These are phyloP conservation scores for Mycena vitilis DNA, from an alignment of 768 basidiomycete species.

Conservation along the genomic window DNA sequence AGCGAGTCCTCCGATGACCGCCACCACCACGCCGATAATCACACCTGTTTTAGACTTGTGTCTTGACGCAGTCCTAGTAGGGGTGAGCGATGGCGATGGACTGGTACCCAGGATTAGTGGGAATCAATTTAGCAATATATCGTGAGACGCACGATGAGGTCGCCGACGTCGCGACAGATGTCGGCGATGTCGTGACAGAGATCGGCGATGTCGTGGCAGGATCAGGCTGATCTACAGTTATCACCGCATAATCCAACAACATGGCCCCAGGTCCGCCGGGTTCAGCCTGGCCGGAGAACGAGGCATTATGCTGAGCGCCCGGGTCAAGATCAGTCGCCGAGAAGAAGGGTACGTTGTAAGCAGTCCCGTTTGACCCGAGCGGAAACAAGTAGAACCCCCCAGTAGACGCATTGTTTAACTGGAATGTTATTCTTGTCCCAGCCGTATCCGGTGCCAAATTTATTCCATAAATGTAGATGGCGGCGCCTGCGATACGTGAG, in stretches of 20 bases:
- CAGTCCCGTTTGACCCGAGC: not conserved
- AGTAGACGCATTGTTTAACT: not conserved
- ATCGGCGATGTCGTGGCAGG: too few relatives aligned
- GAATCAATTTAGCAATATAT: too few relatives aligned
- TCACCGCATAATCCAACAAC: slow-evolving; percentile 23
- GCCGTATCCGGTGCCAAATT: slow-evolving; percentile 1
- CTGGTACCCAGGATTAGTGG: too few relatives aligned
- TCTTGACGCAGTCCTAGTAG: too few relatives aligned
- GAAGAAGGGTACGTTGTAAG: slow-evolving; percentile 20
- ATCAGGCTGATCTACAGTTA: slow-evolving; percentile 15
- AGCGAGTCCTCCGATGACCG: too few relatives aligned
- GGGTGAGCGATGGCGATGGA: too few relatives aligned
- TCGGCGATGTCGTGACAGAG: too few relatives aligned
- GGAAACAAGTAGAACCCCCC: slow-evolving; percentile 3
- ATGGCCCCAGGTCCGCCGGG: slow-evolving; percentile 1
- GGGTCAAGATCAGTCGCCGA: slow-evolving; percentile 20
- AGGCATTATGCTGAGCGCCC: not conserved
- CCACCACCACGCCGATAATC: too few relatives aligned
- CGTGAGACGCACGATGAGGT: too few relatives aligned
- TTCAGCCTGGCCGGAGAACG: too few relatives aligned
- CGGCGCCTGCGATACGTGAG: slow-evolving; percentile 4
- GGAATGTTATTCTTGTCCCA: slow-evolving; percentile 15
- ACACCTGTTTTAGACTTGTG: too few relatives aligned
- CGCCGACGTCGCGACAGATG: too few relatives aligned
- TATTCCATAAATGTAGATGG: slow-evolving; percentile 27